Base-by-base conservation (phyloP, 805 yeast genomes). In the Candida krabiensis region DNA sequence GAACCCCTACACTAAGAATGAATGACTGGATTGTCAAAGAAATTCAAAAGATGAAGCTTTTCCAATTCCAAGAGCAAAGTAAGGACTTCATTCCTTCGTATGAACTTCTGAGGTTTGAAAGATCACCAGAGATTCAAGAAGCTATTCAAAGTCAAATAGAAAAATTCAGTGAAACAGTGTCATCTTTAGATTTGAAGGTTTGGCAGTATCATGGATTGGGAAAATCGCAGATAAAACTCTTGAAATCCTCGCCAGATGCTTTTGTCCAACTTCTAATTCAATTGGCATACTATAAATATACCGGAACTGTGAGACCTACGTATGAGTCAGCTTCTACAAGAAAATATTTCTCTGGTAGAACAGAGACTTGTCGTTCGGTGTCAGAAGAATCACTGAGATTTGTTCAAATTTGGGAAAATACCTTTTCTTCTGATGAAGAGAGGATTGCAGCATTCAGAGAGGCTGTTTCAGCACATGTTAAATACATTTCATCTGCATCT, bases 311-410 rank as follows among this genome's bases (percentile, higher is more conserved):
- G 37, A 76, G 91, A 57, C 96, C 97, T 47, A 91, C 97, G 9
- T 91, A 91, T 66, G 99, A 91, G 66, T 83, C 96, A 35, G 96
- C 97, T 3, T 87, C 98, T 15, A 91, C 97, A 2, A 80, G 98
- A 64, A 83, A 79, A 60, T 91, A 73, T 64, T 83, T 79, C 57
- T 80, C 77, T 55, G 99, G 99, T 39, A 79, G 99, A 62, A 91
- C 98, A 7, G 99, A 91, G 66, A 85, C 96, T 17, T 88, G 93
- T 45, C 77, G 99, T 56, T 69, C 88, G 4, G 96, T 87, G 9
- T 80, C 96, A 7, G 59, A 60, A 35, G 95, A 84, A 58, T 75
- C 88, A 18, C 69, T 75, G 33, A 68, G 69, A 23, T 86, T 89
- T 63, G 95, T 85, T 41, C 69, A 76, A 56, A 78, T 84, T 24